These are phyloP conservation scores for Lachancea waltii DNA, from an alignment of 805 yeast species.

Conservation along the genomic window DNA sequence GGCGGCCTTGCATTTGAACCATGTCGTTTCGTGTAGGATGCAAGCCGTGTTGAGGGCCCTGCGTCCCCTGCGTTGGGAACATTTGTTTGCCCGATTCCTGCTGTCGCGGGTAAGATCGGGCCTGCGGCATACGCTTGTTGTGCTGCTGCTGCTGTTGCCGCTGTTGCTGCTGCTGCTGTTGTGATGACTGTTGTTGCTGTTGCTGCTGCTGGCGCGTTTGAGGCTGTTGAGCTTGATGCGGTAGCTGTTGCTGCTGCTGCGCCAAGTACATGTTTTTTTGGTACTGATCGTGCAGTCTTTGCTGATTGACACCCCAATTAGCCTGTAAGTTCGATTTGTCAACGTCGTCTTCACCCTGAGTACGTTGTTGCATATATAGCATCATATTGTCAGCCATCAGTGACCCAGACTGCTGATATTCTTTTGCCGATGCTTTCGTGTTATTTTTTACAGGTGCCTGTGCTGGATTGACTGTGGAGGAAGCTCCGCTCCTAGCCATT, in stretches of 20 bases:
- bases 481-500: neutral
- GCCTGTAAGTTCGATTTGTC: neutral
- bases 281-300: constrained; percentile 5
- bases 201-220: constrained; percentile 16
- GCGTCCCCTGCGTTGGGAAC: constrained; percentile 4
- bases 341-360: constrained; percentile 3
- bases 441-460: neutral
- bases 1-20: too few relatives aligned
- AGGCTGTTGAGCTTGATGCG: constrained; percentile 13
- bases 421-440: constrained; percentile 1
- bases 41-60: neutral
- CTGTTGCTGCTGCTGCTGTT: constrained; percentile 10
- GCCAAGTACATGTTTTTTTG: constrained; percentile 1
- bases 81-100: constrained; percentile 6
- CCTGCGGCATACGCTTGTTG: neutral
- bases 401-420: constrained; percentile 1
- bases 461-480: neutral
- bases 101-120: constrained; percentile 1
- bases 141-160: constrained; percentile 3
- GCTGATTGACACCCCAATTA: constrained; percentile 4
- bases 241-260: constrained; percentile 8
- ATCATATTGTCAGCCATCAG: constrained; percentile 2
- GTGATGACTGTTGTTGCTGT: constrained; percentile 12
- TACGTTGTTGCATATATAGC: constrained; percentile 5
- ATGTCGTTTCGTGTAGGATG: too few relatives aligned